A percentile compares a stretch with the other conserved stretches of the same genome.
phyloP scores from a whole-genome alignment of 1,284 basidiomycete species.

The Meripilus lineatus region DNA sequence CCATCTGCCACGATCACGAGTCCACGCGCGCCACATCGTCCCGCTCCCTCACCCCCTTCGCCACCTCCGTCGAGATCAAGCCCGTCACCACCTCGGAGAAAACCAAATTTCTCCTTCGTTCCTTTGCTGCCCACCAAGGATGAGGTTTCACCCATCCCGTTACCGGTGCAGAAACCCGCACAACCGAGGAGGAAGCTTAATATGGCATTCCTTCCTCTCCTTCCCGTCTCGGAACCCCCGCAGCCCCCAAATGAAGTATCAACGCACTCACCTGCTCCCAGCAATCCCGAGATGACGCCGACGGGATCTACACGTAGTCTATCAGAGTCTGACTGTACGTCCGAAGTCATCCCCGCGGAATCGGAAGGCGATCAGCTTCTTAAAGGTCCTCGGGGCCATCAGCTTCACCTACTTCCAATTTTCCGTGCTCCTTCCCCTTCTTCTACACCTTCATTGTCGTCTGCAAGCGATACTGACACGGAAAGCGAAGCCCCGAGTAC shows the following conservation, averaged over 20 bases:
- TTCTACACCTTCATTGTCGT: conserved; percentile 13
- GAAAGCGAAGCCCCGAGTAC: conserved; percentile 23
- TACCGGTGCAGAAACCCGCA: conserved; percentile 9
- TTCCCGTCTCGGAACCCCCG: conserved; percentile 12
- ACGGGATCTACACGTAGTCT: too few relatives aligned
- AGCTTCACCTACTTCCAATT: not conserved
- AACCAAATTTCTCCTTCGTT: conserved; percentile 21
- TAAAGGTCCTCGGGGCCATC: not conserved
- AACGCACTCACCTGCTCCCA: not conserved
- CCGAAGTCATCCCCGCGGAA: not conserved
- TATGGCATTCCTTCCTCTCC: conserved; percentile 26
- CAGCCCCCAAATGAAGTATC: not conserved
- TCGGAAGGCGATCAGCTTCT: not conserved
- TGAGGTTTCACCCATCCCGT: conserved; percentile 10
- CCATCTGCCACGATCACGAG: not conserved
- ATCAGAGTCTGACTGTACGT: not conserved
- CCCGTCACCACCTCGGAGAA: conserved; percentile 12
- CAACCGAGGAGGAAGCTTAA: conserved; percentile 21
- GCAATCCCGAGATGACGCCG: not conserved
- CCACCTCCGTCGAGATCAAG: conserved; percentile 5
- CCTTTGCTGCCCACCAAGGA: conserved; percentile 25
- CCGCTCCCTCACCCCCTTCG: not conserved
- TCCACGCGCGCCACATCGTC: not conserved
- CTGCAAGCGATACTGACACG: conserved; percentile 21
- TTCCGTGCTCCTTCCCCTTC: conserved; percentile 7